Conservation (phyloP, 192 early-diverging fungal species). For the Backusella luteola region DNA sequence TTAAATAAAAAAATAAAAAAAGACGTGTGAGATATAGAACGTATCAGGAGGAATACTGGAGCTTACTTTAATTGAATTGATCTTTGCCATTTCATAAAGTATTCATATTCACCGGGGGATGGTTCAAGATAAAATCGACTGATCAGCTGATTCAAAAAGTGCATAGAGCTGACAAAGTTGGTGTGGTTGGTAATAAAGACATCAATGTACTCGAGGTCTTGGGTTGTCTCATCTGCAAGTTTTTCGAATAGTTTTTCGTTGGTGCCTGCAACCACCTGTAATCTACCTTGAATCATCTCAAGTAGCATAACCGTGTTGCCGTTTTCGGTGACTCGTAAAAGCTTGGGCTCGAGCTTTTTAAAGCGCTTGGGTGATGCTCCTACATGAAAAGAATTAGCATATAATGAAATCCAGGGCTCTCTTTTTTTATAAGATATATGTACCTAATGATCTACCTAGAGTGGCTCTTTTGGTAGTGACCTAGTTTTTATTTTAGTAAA, state of each 20-base stretch:
- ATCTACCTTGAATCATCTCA: constrained; percentile 48
- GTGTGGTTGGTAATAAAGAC: constrained; percentile 58
- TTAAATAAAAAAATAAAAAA: too few species aligned
- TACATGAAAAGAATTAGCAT: not conserved
- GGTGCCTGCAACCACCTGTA: constrained; percentile 61
- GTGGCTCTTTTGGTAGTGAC: not conserved
- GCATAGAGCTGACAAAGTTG: constrained; percentile 56
- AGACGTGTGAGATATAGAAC: not conserved
- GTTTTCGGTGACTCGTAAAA: constrained; percentile 51
- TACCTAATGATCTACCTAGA: constrained; percentile 2
- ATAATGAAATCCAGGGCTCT: not conserved
- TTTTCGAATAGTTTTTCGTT: constrained; percentile 59
- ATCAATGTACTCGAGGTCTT: constrained; percentile 72
- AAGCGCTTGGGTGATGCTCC: not conserved
- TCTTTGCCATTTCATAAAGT: constrained; percentile 24
- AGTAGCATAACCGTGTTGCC: constrained; percentile 57
- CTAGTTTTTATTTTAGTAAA: not conserved
- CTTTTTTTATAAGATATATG: not conserved
- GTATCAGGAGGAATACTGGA: not conserved
- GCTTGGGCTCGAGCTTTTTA: not conserved
- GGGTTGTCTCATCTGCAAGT: constrained; percentile 62
- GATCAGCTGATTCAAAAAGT: constrained; percentile 57
- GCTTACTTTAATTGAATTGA: not conserved
- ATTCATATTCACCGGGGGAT: constrained; percentile 38
- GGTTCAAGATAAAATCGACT: constrained; percentile 57